Conservation (phyloP, 371 early-diverging fungal species). For the Rhizopus stolonifer region DNA sequence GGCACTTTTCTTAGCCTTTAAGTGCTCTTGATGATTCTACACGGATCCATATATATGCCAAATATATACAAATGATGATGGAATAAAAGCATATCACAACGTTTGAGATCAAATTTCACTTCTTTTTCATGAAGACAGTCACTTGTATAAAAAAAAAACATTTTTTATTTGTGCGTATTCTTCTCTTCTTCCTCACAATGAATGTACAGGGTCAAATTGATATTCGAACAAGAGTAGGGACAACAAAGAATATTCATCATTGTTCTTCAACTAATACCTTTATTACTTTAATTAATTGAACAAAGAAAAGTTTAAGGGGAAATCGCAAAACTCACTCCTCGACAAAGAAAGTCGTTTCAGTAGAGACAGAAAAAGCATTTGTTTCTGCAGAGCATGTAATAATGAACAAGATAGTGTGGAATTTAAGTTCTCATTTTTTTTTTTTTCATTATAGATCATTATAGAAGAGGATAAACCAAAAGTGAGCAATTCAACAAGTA, state of each 20-base stretch:
- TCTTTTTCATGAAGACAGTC: conserved; percentile 1
- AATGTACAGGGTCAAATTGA: conserved; percentile 6
- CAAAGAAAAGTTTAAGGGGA: neutral
- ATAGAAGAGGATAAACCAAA: neutral
- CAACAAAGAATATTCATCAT: neutral
- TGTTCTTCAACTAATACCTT: too few relatives aligned
- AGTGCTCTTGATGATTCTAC: too few relatives aligned
- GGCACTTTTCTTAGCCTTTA: too few relatives aligned
- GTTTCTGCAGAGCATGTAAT: neutral
- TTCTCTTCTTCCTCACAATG: conserved; percentile 2
- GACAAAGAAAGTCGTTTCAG: neutral
- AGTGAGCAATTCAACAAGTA: neutral
- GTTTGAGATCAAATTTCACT: too few relatives aligned
- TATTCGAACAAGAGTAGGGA: conserved; percentile 14
- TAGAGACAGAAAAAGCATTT: neutral
- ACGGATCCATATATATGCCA: too few relatives aligned
- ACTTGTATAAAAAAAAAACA: neutral
- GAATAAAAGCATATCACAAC: too few relatives aligned
- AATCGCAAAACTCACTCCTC: neutral
- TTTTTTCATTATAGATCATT: neutral
- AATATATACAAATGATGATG: too few relatives aligned
- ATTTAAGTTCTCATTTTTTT: neutral
- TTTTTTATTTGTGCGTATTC: neutral
- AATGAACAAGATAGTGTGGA: neutral
- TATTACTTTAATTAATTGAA: neutral